Percentiles rank a stretch among this genome's conserved stretches.
phyloP scores from a whole-genome alignment of 2,329 filamentous ascomycete species.

The Hypoxylon sp. region DNA sequence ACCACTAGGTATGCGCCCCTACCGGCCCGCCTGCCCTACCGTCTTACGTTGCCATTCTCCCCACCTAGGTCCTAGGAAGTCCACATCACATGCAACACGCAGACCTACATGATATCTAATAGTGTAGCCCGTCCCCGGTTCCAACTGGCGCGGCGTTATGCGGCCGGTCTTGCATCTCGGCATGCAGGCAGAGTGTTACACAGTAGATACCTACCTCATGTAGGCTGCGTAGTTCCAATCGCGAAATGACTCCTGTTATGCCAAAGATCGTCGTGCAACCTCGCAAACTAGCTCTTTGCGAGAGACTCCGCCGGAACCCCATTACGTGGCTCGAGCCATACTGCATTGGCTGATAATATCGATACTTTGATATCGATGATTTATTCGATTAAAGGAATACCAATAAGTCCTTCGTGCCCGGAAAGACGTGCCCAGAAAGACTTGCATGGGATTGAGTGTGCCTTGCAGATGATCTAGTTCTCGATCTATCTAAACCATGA shows the following conservation, averaged over 20 bases:
- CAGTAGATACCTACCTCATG: too few species aligned
- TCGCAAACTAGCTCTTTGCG: neutral
- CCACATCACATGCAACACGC: too few species aligned
- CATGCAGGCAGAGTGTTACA: neutral
- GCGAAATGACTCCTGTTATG: neutral
- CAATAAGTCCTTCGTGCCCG: neutral
- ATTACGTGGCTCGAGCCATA: neutral
- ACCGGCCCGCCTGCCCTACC: too few species aligned
- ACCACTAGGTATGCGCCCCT: too few species aligned
- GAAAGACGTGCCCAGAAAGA: neutral
- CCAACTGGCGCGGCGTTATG: neutral
- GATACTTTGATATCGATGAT: neutral
- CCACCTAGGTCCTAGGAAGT: too few species aligned
- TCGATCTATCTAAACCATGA: neutral
- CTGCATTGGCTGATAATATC: neutral
- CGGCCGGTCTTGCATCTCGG: neutral
- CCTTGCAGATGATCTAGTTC: neutral
- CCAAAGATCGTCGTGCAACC: neutral
- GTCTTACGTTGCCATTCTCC: too few species aligned
- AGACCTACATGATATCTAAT: neutral
- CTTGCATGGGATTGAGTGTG: neutral
- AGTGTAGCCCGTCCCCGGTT: too few species aligned
- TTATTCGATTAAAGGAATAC: neutral
- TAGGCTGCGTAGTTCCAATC: neutral
- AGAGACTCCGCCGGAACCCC: neutral